Evolutionary conservation across 768 basidiomycete species (phyloP), one percentile per base, ranked within the genome.

Genomic region (Floccularia luteovirens): DNA sequence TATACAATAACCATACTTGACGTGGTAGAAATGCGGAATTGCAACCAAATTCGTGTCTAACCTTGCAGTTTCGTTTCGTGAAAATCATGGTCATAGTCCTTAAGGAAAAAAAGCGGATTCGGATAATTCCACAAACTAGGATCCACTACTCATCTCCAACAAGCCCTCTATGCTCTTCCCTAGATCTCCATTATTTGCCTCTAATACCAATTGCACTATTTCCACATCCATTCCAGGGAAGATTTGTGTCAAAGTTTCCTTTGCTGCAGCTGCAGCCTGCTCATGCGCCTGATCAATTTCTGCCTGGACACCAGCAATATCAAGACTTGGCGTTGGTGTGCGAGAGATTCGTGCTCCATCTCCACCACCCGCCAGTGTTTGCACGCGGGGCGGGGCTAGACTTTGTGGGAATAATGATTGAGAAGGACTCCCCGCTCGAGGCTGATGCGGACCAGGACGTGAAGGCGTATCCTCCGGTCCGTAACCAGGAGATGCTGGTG

Each of bases 151-250:
- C 70, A 90, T 87, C 63, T 91, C 89, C 54, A 91, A 61, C 45
- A 91, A 56, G 36, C 70, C 77, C 54, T 94, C 92, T 50, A 94
- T 92, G 54, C 89, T 92, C 70, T 75, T 77, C 30, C 90, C 91
- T 42, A 96, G 55, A 63, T 96, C 90, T 14, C 89, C 87, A 5
- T 75, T 77, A 50, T 90, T 90, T 32, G 88, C 90, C 55, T 94
- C 91, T 43, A 94, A 62, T 24, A 97, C 90, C 76, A 77, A 83
- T 43, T 91, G 87, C 30, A 90, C 73, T 23, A 96, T 77, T 58
- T 93, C 93, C 33, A 58, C 57, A 53, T 97, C 93, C 47, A 86
- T 67, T 7, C 58, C 58, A 1, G 92, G 92, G 72, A 97, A 97
- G 45, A 94, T 94, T 61, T 93, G 90, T 41, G 73, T 61, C 45